Evolutionary conservation across 2,329 filamentous ascomycete species (phyloP).

Genomic region (Atkinsonella hypoxylon): DNA sequence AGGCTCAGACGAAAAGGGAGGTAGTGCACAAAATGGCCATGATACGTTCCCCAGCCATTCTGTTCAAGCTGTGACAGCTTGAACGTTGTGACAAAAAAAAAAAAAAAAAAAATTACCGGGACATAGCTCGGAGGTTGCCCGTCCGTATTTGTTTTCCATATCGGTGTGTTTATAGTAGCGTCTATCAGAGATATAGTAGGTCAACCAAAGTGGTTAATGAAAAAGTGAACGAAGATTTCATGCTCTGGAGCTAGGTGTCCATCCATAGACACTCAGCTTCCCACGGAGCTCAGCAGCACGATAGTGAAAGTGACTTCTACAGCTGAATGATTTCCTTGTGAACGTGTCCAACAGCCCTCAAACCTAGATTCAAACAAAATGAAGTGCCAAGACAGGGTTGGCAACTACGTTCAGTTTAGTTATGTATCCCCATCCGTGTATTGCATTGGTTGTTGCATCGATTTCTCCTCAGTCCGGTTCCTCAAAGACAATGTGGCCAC

Average conservation of each 20-base stretch:
- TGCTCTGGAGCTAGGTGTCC: too few species aligned
- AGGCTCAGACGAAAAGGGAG: slow-evolving; percentile 6
- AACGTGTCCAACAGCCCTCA: too few species aligned
- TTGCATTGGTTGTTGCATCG: neutral
- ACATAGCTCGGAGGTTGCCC: neutral
- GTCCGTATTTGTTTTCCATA: slow-evolving; percentile 11
- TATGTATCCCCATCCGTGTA: neutral
- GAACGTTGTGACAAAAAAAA: slow-evolving; percentile 3
- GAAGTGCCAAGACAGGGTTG: too few species aligned
- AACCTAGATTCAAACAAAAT: too few species aligned
- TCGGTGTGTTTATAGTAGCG: slow-evolving; percentile 13
- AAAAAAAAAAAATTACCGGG: too few species aligned
- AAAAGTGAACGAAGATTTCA: neutral
- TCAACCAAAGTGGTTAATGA: neutral
- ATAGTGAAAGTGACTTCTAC: too few species aligned
- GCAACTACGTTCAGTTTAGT: too few species aligned
- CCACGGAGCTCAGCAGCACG: too few species aligned
- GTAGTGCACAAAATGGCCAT: slow-evolving; percentile 14
- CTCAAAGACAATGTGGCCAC: neutral
- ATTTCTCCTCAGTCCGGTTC: neutral
- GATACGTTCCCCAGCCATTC: slow-evolving; percentile 19
- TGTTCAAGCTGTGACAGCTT: slow-evolving; percentile 23
- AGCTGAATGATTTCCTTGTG: too few species aligned
- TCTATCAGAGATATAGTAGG: neutral
- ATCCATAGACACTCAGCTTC: too few species aligned